phyloP scores from a whole-genome alignment of 2,329 filamentous ascomycete genomes.

The Didymella segeticola region DNA sequence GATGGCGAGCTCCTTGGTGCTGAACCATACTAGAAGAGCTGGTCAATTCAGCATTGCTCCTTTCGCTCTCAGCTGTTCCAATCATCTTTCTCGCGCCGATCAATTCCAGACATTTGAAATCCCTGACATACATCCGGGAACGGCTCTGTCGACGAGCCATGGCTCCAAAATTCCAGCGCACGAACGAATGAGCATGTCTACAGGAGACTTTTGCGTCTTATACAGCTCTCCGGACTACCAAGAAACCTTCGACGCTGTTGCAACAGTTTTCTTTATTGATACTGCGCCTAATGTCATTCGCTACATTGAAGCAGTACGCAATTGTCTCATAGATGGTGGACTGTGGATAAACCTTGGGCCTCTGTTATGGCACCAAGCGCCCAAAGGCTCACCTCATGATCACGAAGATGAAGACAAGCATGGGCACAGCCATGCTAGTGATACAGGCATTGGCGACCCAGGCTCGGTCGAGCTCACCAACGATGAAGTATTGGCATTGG shows the following conservation, averaged over 20 bases:
- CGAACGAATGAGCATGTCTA: conserved; percentile 88
- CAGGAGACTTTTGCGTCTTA: conserved; percentile 89
- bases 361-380: conserved; percentile 94
- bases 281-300: conserved; percentile 92
- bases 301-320: conserved; percentile 82
- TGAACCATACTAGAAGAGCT: conserved; percentile 69
- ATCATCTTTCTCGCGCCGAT: conserved; percentile 74
- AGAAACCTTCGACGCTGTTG: conserved; percentile 77
- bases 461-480: conserved; percentile 90
- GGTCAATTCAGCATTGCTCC: conserved; percentile 78
- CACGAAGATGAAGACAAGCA: conserved; percentile 19
- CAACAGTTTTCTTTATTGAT: conserved; percentile 94
- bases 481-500: conserved; percentile 81
- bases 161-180: conserved; percentile 41
- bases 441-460: conserved; percentile 78
- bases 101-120: conserved; percentile 77
- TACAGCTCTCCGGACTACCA: conserved; percentile 72
- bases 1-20: conserved; percentile 78
- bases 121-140: conserved; percentile 71
- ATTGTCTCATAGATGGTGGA: conserved; percentile 79
- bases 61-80: conserved; percentile 88
- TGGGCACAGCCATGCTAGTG: conserved; percentile 8
- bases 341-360: conserved; percentile 90
- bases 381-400: conserved; percentile 60
- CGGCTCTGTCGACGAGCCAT: conserved; percentile 38